Evolutionary conservation across 108 stramenopile genomes (phyloP).

Genomic region (Stephanodiscus triporus): DNA sequence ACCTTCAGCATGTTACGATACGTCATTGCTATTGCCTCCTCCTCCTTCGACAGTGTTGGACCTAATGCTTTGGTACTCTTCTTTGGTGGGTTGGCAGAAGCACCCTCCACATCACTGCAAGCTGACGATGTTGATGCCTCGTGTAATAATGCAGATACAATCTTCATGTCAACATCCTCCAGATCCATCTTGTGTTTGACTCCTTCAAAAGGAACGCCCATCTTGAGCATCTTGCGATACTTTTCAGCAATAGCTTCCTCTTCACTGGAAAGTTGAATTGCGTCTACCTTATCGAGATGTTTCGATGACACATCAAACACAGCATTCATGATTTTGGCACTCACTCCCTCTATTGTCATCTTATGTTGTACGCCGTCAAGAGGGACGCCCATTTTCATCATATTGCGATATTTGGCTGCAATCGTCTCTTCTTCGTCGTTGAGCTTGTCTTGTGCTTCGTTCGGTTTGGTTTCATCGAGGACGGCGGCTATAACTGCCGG

Average conservation of each 20-base stretch:
- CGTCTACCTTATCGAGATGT: not conserved
- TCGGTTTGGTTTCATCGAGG: constrained; percentile 13
- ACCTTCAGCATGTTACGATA: constrained; percentile 72
- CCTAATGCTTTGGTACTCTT: constrained; percentile 19
- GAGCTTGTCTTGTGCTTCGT: not conserved
- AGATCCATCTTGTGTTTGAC: constrained; percentile 51
- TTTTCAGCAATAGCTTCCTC: constrained; percentile 48
- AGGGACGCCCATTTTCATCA: constrained; percentile 74
- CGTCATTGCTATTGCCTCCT: constrained; percentile 60
- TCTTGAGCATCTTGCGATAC: constrained; percentile 60
- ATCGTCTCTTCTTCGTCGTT: constrained; percentile 53
- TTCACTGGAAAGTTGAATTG: constrained; percentile 22
- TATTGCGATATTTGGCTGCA: constrained; percentile 57
- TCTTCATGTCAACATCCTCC: constrained; percentile 33
- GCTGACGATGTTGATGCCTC: constrained; percentile 26
- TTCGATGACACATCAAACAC: constrained; percentile 36
- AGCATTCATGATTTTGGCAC: constrained; percentile 45
- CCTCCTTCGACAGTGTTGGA: constrained; percentile 52
- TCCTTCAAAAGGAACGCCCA: constrained; percentile 40
- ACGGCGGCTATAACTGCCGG: constrained; percentile 57
- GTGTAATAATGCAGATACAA: constrained; percentile 48
- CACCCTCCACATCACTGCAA: constrained; percentile 43
- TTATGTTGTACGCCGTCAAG: constrained; percentile 65
- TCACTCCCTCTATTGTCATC: constrained; percentile 57
- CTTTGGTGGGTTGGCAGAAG: not conserved